These are phyloP conservation scores for Inga leiocalycina DNA, from an alignment of 306 rosid genomes.

Conservation along the genomic window DNA sequence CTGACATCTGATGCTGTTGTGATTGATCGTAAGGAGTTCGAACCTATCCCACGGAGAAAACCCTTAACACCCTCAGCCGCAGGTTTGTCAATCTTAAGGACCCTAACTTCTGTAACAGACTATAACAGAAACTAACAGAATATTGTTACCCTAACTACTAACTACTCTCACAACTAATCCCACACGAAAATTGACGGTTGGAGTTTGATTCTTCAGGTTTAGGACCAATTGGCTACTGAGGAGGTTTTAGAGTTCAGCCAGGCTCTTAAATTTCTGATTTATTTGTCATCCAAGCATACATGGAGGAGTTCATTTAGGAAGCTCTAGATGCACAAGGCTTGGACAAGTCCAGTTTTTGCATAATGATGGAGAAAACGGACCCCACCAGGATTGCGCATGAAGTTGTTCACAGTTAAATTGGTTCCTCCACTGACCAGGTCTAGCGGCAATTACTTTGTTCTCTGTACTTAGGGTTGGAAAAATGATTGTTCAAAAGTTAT, in stretches of 20 bases:
- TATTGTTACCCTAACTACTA: neutral
- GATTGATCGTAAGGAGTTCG: conserved; percentile 55
- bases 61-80: conserved; percentile 51
- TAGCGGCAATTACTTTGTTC: neutral
- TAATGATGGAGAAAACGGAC: conserved; percentile 15
- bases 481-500: neutral
- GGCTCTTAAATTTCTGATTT: conserved; percentile 15
- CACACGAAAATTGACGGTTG: neutral
- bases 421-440: neutral
- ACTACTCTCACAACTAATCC: neutral
- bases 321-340: neutral
- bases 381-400: neutral
- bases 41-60: conserved; percentile 43
- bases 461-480: neutral
- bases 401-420: conserved; percentile 12
- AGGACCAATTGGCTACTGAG: conserved; percentile 49
- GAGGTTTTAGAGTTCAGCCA: conserved; percentile 15
- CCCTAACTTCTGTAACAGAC: neutral
- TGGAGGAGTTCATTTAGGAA: neutral
- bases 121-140: neutral
- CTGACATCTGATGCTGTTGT: conserved; percentile 87
- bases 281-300: conserved; percentile 9
- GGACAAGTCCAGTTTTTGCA: neutral
- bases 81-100: conserved; percentile 38
- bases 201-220: conserved; percentile 47